Evolutionary conservation across 805 yeast genomes (phyloP), one percentile per base, ranked within the genome.

Genomic region (Candida maesae): DNA sequence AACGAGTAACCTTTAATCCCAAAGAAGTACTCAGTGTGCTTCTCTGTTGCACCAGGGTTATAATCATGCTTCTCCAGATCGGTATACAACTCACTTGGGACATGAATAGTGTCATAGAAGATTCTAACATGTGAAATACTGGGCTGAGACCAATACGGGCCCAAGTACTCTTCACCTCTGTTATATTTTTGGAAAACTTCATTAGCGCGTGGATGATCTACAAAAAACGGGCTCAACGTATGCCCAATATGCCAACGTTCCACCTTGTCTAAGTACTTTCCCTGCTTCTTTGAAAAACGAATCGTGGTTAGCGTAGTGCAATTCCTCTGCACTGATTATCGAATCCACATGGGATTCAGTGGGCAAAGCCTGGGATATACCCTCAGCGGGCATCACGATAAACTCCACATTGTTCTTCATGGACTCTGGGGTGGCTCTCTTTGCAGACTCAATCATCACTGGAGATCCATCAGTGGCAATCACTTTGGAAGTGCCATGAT

Each of bases 231-330:
- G 86, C 51, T 84, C 90, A 41, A 75, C 74, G 54, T 85, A 86
- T 14, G 81, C 79, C 80, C 87, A 84, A 56, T 73, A 79, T 0
- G 85, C 80, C 38, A 85, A 60, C 2, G 87, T 81, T 4, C 88
- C 90, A 18, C 70, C 68, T 1, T 74, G 68, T 47, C 69, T 73
- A 41, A 84, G 64, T 7, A 76, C 64, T 13, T 74, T 57, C 14
- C 65, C 62, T 6, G 76, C 71, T 47, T 76, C 78, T 11, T 60
- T 51, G 53, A 78, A 78, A 52, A 76, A 78, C 28, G 50, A 50
- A 1, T 63, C 68, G 43, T 74, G 77, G 42, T 79, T 68, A 36
- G 82, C 71, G 91, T 91, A 85, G 58, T 85, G 95, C 14, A 76
- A 73, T 33, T 84, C 78, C 56, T 86, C 88, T 0, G 90, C 91